Percentiles rank a stretch among this genome's conserved stretches.
These are phyloP conservation scores for Agaricus bisporus DNA, from an alignment of 768 basidiomycete genomes.

Conservation along the genomic window DNA sequence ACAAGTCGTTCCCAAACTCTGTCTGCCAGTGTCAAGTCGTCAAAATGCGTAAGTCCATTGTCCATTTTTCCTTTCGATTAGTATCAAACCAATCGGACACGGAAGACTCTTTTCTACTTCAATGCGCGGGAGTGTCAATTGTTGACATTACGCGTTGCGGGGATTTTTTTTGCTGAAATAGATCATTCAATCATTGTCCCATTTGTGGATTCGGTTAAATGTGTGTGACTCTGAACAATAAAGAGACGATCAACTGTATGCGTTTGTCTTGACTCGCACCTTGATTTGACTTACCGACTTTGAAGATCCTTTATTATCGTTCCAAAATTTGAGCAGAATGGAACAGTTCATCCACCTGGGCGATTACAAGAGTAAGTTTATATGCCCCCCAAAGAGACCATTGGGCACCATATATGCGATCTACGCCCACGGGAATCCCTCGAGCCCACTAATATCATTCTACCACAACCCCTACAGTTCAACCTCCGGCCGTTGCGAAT, in stretches of 20 bases:
- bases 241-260: slow-evolving; percentile 40
- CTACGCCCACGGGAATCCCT: too few relatives aligned
- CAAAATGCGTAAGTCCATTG: slow-evolving; percentile 30
- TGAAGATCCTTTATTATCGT: slow-evolving; percentile 47
- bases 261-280: too few relatives aligned
- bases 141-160: slow-evolving; percentile 42
- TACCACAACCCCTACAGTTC: slow-evolving; percentile 36
- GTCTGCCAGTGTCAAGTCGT: slow-evolving; percentile 34
- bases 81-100: too few relatives aligned
- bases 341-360: neutral
- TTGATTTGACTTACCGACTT: too few relatives aligned
- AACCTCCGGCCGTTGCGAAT: slow-evolving; percentile 2
- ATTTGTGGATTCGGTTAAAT: slow-evolving; percentile 42
- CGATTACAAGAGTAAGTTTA: slow-evolving; percentile 3
- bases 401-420: too few relatives aligned
- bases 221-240: slow-evolving; percentile 24
- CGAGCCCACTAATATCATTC: too few relatives aligned
- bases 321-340: slow-evolving; percentile 34
- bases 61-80: neutral
- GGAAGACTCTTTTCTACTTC: slow-evolving; percentile 38
- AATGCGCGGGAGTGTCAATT: slow-evolving; percentile 26
- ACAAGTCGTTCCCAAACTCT: slow-evolving; percentile 48
- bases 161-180: slow-evolving; percentile 48
- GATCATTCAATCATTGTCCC: slow-evolving; percentile 25
- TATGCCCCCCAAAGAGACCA: too few relatives aligned